phyloP scores from a whole-genome alignment of 345 rosid species.

The Bruguiera gymnorhiza region DNA sequence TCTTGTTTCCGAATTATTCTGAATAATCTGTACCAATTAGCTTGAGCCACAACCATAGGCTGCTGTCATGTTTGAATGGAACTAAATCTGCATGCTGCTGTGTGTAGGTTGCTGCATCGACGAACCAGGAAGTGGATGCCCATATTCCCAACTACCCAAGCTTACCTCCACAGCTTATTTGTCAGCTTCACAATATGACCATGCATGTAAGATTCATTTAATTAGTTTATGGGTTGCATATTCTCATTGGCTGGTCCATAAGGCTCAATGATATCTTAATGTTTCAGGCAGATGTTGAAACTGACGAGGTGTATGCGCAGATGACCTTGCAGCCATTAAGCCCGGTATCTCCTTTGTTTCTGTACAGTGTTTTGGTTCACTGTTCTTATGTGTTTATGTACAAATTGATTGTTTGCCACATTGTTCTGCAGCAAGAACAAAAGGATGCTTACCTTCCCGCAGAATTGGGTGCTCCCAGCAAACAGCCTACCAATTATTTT shows the following conservation, averaged over 20 bases:
- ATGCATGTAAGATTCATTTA: slow-evolving; percentile 77
- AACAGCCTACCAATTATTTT: slow-evolving; percentile 95
- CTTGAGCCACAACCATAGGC: no score
- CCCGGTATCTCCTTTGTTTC: slow-evolving; percentile 45
- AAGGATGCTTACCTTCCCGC: slow-evolving; percentile 87
- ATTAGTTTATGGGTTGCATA: slow-evolving; percentile 5
- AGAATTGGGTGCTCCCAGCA: slow-evolving; percentile 79
- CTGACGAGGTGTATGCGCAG: slow-evolving; percentile 98
- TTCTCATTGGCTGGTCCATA: slow-evolving; percentile 5
- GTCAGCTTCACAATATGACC: slow-evolving; percentile 95
- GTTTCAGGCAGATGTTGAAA: slow-evolving; percentile 91
- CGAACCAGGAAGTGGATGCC: slow-evolving; percentile 89
- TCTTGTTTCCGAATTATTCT: no score
- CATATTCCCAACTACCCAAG: slow-evolving; percentile 92
- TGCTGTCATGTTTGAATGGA: no score
- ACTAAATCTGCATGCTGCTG: not conserved
- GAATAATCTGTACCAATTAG: no score
- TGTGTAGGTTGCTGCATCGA: slow-evolving; percentile 85
- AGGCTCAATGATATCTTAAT: slow-evolving; percentile 23
- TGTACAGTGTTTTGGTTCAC: not conserved
- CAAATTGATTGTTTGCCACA: slow-evolving; percentile 5
- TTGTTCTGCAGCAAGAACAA: slow-evolving; percentile 79
- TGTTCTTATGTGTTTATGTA: not conserved
- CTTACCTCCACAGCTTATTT: slow-evolving; percentile 92
- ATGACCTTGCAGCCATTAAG: slow-evolving; percentile 95